Base-by-base conservation (phyloP, 148 eudicot species). In the Vaccinium myrtillus region DNA sequence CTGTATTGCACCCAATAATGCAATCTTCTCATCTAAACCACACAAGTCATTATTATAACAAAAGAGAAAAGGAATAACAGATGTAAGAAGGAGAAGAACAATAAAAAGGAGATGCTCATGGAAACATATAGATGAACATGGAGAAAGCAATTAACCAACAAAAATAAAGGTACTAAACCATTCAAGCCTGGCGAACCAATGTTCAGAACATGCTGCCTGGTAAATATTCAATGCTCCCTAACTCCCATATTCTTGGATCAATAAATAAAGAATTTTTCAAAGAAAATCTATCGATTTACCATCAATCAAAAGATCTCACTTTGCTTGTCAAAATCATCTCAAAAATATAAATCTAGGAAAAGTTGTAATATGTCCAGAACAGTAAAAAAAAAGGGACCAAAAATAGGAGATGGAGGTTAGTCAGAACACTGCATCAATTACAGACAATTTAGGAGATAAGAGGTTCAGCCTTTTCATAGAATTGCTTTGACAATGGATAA, bases 1-100 rank as follows among this genome's bases (percentile, higher is more conserved):
- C 87, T 96, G 99, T 85, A 96, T 96, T 73, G 99, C 99, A 79
- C 98, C 99, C 83, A 96, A 88, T 86, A 96, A 89, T 55, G 98
- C 99, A 21, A 96, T 96, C 88, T 94, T 96, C 91, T 96, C 99
- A 92, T 96, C 99, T 96, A 92, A 86, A 70, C 50, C 81, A 86
- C 32, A 82, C 48, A 4, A 83, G 58, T 32, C 6, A 58, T 59
- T 43, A 83, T 46, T n/a, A 56, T 14, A 39, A 80, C 56, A 49
- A 53, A 10, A 36, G 11, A 54, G n/a, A 54, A 15, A 53, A 3
- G 55, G 43, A 51, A 53, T 5, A 27, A 27, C 81, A 23, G 81
- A 13, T 25, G 63, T 43, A 25, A 5, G 10, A 53, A 53, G 6
- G 63, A 53, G 18, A 16, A 73, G 23, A 67, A 15, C 39, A 46